Evolutionary conservation across 2,329 filamentous ascomycete species (phyloP), one percentile per base, ranked within the genome.

Genomic region (Colletotrichum siamense): DNA sequence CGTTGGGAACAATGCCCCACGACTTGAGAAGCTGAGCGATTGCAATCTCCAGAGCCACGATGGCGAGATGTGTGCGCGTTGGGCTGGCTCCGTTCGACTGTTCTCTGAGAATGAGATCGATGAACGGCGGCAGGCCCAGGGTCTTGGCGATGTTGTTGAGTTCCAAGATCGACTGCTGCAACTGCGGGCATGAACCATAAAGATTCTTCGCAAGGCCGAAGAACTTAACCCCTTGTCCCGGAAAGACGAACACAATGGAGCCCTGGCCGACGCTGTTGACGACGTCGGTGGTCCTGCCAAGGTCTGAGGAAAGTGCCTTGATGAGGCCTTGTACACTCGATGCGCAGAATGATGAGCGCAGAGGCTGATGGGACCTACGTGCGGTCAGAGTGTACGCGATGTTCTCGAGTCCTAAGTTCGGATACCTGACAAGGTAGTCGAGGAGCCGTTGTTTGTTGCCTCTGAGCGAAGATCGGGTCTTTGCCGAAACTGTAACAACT

Each of bases 11-110:
- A 73, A 92, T 84, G 44, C 89, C 90, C 87, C 89, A 90, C 2
- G 88, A 89, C 16, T 78, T 81, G 90, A 90, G 92, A 3, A 92
- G 84, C 63, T 86, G 86, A 6, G 88, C 88, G 15, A 92, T 83
- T 8, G 91, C 90, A 84, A 91, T 92, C 82, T 92, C 88, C 61
- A 91, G 87, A 71, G 87, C 88, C 49, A 84, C 84, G 18, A 91
- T 82, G 2, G 87, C 89, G 8, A 92, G 86, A 81, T 92, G 90
- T 6, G 89, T 84, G 89, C 81, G 4, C 90, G 83, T 3, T 3
- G 93, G 94, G 83, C 95, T 95, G 49, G 93, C 93, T 77, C 93
- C 93, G 70, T 28, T 18, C 22, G 26, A 28, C 16, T 59, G 55
- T 26, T 59, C 55, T 26, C 55, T 59, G 15, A 59, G 55, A 59